phyloP scores from a whole-genome alignment of 2,329 filamentous ascomycete genomes.

The Diaporthe vaccinii region DNA sequence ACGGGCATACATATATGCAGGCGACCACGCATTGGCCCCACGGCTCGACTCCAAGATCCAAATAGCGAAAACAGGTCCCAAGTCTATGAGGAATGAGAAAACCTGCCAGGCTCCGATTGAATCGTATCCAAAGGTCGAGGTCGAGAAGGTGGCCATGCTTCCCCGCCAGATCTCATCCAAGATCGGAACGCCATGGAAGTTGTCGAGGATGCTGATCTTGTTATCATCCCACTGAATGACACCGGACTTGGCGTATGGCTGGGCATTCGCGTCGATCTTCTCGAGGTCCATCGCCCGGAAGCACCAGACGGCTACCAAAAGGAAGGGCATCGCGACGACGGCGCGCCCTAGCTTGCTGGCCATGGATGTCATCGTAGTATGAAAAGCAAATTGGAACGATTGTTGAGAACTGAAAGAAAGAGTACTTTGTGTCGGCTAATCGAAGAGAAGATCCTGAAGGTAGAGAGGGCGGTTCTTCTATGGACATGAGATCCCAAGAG shows the following conservation, averaged over 20 bases:
- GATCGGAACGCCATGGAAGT: neutral
- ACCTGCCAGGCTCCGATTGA: neutral
- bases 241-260: neutral
- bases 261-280: neutral
- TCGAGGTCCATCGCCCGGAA: neutral
- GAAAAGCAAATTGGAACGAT: neutral
- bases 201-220: neutral
- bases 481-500: neutral
- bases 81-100: neutral
- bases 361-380: neutral
- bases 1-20: neutral
- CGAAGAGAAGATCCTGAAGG: neutral
- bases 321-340: neutral
- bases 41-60: neutral
- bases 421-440: neutral
- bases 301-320: neutral
- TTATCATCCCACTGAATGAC: neutral
- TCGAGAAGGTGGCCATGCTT: neutral
- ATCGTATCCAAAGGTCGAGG: neutral
- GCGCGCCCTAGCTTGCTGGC: neutral
- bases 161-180: neutral
- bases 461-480: neutral
- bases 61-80: neutral
- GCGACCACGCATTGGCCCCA: neutral
- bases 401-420: neutral